A percentile compares a stretch with the other conserved stretches of the same genome.
Evolutionary conservation across 164 flowering plant species (phyloP).

Genomic region (Vitis amurensis): DNA sequence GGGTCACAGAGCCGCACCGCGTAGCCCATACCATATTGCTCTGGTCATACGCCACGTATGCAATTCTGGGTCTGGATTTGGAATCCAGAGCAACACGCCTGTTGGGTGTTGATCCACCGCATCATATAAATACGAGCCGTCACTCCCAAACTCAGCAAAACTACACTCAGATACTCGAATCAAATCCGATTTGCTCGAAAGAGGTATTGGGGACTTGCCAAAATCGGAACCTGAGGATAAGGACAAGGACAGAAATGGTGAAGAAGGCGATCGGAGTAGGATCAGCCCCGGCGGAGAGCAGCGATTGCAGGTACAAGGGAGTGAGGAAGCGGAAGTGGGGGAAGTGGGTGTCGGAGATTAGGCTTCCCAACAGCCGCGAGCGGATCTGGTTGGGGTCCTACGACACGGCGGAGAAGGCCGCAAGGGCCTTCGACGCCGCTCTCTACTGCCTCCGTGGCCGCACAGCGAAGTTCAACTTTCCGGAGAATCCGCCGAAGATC

Average conservation of each 20-base stretch:
- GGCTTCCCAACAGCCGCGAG: constrained; percentile 82
- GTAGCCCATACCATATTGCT: too few relatives aligned
- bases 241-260: constrained; percentile 1
- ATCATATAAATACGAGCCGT: too few relatives aligned
- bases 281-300: constrained; percentile 1
- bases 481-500: constrained; percentile 67
- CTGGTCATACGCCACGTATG: too few relatives aligned
- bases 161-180: too few relatives aligned
- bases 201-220: too few relatives aligned
- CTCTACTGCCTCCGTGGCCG: constrained; percentile 72
- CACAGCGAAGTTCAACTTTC: constrained; percentile 75
- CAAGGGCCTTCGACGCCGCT: constrained; percentile 90
- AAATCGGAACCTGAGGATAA: too few relatives aligned
- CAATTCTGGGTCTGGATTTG: too few relatives aligned
- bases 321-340: constrained; percentile 93
- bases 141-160: too few relatives aligned
- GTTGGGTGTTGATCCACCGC: too few relatives aligned
- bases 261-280: constrained; percentile 6
- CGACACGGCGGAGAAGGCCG: constrained; percentile 83
- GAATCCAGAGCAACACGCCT: too few relatives aligned
- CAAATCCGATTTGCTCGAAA: too few relatives aligned
- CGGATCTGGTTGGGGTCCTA: constrained; percentile 93
- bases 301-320: constrained; percentile 48
- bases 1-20: too few relatives aligned
- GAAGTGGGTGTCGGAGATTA: constrained; percentile 79